Percentiles rank a stretch among this genome's conserved stretches.
phyloP scores from a whole-genome alignment of 169 alveolate genomes.

The Plasmodium knowlesi region DNA sequence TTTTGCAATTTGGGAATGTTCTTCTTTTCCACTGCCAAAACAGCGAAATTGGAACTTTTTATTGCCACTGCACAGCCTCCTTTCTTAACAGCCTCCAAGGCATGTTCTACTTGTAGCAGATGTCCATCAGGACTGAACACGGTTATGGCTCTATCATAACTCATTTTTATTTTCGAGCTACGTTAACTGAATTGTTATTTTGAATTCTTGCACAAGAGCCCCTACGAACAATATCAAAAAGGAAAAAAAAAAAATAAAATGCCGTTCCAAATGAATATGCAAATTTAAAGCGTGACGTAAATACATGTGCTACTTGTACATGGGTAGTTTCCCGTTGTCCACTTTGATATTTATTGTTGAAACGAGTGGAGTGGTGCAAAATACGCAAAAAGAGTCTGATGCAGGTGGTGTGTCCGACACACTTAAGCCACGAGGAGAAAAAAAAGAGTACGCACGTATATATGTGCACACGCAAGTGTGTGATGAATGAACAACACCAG shows the following conservation, averaged over 20 bases:
- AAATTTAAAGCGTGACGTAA: neutral
- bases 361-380: neutral
- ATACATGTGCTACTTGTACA: neutral
- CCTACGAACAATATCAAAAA: neutral
- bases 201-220: neutral
- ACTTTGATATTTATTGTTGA: neutral
- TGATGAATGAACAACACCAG: neutral
- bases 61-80: slow-evolving; percentile 98
- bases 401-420: neutral
- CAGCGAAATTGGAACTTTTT: slow-evolving; percentile 95
- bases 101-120: slow-evolving; percentile 98
- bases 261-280: neutral
- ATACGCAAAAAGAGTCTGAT: neutral
- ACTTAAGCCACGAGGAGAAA: neutral
- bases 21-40: slow-evolving; percentile 98
- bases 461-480: neutral
- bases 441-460: neutral
- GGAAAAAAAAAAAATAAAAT: neutral
- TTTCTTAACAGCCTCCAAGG: slow-evolving; percentile 98
- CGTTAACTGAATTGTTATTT: neutral
- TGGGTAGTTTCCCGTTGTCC: neutral
- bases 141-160: slow-evolving; percentile 99
- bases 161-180: slow-evolving; percentile 75
- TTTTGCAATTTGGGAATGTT: slow-evolving; percentile 96
- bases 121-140: slow-evolving; percentile 99